Evolutionary conservation across 768 basidiomycete species (phyloP).

Genomic region (Favolaschia claudopus): DNA sequence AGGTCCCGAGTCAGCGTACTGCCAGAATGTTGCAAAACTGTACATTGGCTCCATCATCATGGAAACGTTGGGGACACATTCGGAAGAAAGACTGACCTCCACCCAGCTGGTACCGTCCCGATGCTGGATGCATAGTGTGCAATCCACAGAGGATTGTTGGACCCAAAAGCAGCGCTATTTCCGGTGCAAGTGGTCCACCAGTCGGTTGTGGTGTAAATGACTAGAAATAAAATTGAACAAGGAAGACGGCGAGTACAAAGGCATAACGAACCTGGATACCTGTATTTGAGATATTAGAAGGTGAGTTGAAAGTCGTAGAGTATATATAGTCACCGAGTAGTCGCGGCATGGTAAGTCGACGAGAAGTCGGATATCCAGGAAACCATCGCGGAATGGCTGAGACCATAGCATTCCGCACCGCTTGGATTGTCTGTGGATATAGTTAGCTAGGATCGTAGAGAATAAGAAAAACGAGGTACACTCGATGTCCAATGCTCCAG

Average conservation of each 20-base stretch:
- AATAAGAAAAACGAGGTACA: constrained; percentile 43
- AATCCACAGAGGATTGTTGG: constrained; percentile 67
- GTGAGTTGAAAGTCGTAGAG: neutral
- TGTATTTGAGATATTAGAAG: constrained; percentile 17
- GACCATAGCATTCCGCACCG: constrained; percentile 61
- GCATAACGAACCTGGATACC: constrained; percentile 48
- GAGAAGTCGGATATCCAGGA: constrained; percentile 70
- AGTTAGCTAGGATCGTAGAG: neutral
- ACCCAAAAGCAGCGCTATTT: constrained; percentile 57
- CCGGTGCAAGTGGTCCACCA: constrained; percentile 78
- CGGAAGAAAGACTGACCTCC: constrained; percentile 49
- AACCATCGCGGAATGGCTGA: constrained; percentile 64
- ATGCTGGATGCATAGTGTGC: constrained; percentile 58
- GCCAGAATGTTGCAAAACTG: constrained; percentile 66
- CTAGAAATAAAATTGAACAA: constrained; percentile 29
- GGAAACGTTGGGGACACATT: too few species aligned
- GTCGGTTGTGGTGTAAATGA: constrained; percentile 69
- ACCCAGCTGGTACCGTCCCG: constrained; percentile 67
- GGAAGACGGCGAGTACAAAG: neutral
- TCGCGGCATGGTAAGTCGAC: constrained; percentile 58
- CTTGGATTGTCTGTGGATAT: constrained; percentile 55
- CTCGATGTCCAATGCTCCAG: constrained; percentile 71
- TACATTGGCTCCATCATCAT: neutral
- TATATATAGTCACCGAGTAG: constrained; percentile 42
- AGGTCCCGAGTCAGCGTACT: constrained; percentile 61